These are phyloP conservation scores for Fusarium citri DNA, from an alignment of 2,329 filamentous ascomycete genomes.

Conservation along the genomic window DNA sequence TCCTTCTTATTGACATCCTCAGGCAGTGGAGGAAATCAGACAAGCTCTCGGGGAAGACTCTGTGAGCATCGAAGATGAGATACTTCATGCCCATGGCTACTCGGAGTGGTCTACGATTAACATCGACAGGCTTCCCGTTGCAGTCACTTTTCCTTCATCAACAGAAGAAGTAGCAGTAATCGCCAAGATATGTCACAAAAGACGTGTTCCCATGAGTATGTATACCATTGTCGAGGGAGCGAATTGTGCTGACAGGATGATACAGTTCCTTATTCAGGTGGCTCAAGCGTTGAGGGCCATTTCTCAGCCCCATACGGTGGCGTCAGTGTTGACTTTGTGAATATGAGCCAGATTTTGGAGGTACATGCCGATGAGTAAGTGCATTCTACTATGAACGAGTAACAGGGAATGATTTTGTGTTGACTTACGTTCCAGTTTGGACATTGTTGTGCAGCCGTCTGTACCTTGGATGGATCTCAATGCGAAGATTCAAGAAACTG, in stretches of 20 bases:
- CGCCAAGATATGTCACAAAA: constrained; percentile 76
- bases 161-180: constrained; percentile 70
- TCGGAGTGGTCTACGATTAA: constrained; percentile 75
- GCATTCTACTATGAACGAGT: rapidly evolving
- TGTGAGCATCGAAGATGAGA: constrained; percentile 71
- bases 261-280: constrained; percentile 80
- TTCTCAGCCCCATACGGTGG: constrained; percentile 89
- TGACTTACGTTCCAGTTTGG: constrained; percentile 64
- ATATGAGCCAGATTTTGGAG: constrained; percentile 84
- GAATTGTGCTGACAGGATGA: rapidly evolving
- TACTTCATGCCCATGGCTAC: constrained; percentile 71
- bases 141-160: constrained; percentile 70
- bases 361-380: constrained; percentile 77
- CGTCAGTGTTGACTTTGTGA: constrained; percentile 87
- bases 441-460: constrained; percentile 89
- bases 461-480: constrained; percentile 93
- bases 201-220: constrained; percentile 77
- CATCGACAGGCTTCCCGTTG: constrained; percentile 69
- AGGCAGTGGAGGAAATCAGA: constrained; percentile 68
- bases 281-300: constrained; percentile 88
- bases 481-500: constrained; percentile 73
- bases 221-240: rapidly evolving
- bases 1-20: rapidly evolving
- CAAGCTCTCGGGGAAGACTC: constrained; percentile 61
- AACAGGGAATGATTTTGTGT: rapidly evolving